Evolutionary conservation across 352 stramenopile species (phyloP).

Genomic region (Globisporangium iwayamae): DNA sequence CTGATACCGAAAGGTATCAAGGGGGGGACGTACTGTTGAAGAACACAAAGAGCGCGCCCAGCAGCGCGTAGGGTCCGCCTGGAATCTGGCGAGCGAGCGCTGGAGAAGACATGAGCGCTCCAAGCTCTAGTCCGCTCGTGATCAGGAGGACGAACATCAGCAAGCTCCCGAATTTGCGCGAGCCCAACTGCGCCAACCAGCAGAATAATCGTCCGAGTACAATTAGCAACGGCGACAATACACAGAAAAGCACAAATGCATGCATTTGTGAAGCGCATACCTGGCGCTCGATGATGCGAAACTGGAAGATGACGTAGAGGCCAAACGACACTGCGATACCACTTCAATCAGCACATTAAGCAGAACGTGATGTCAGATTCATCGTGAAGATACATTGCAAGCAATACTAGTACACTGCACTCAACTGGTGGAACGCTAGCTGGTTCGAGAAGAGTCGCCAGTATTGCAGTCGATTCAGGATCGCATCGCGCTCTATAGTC

Average conservation of each 20-base stretch:
- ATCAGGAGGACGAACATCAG: conserved; percentile 60
- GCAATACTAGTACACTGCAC: neutral
- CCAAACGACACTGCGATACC: conserved; percentile 73
- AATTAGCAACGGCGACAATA: neutral
- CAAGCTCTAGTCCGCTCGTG: conserved; percentile 43
- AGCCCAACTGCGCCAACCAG: conserved; percentile 52
- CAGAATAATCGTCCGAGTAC: neutral
- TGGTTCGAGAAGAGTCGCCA: conserved; percentile 72
- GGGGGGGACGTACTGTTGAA: conserved; percentile 58
- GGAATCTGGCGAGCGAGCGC: conserved; percentile 39
- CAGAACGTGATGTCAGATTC: neutral
- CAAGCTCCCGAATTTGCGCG: conserved; percentile 81
- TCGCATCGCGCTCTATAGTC: conserved; percentile 44
- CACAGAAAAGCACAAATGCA: neutral
- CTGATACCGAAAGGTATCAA: neutral
- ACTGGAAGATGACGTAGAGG: conserved; percentile 85
- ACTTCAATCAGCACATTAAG: conserved; percentile 23
- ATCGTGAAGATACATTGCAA: neutral
- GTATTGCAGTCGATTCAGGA: conserved; percentile 55
- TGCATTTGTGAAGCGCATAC: conserved; percentile 15
- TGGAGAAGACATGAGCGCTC: conserved; percentile 38
- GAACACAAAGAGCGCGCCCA: conserved; percentile 72
- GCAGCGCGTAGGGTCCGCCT: conserved; percentile 61
- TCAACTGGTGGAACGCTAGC: conserved; percentile 73
- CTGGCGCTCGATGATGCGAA: conserved; percentile 74